Conservation (phyloP, 805 yeast genomes). For the Suhomyces canberraensis region DNA sequence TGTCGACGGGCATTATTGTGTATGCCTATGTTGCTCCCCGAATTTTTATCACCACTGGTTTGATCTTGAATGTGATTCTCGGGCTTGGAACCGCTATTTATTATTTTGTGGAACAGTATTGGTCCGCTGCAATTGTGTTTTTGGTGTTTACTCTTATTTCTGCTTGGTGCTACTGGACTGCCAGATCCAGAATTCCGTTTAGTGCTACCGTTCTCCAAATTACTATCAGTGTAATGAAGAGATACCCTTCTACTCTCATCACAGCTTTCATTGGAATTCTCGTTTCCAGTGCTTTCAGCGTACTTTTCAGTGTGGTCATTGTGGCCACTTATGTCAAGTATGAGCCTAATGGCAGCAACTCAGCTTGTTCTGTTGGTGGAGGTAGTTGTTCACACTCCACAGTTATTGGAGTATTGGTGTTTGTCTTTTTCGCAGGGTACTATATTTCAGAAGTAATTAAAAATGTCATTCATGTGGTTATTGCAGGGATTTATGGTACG, state of each 20-base stretch:
- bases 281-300: constrained; percentile 59
- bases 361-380: constrained; percentile 54
- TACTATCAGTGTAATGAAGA: constrained; percentile 73
- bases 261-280: constrained; percentile 60
- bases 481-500: constrained; percentile 82
- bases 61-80: constrained; percentile 61
- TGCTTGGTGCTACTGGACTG: constrained; percentile 70
- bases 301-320: constrained; percentile 62
- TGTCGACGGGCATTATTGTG: constrained; percentile 53
- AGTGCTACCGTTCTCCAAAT: constrained; percentile 67
- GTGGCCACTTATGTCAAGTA: constrained; percentile 78
- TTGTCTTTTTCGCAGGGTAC: constrained; percentile 78
- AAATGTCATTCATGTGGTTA: constrained; percentile 75
- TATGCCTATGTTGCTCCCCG: constrained; percentile 65
- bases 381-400: constrained; percentile 53
- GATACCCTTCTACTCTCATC: constrained; percentile 65
- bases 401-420: constrained; percentile 67
- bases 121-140: constrained; percentile 78
- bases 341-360: constrained; percentile 52
- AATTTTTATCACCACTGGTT: constrained; percentile 64
- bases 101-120: constrained; percentile 64
- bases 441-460: constrained; percentile 79
- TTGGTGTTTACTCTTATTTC: constrained; percentile 60
- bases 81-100: constrained; percentile 77
- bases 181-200: constrained; percentile 69